Percentiles rank a stretch among this genome's conserved stretches.
phyloP scores from a whole-genome alignment of 345 rosid species.

The Barbarea vulgaris region DNA sequence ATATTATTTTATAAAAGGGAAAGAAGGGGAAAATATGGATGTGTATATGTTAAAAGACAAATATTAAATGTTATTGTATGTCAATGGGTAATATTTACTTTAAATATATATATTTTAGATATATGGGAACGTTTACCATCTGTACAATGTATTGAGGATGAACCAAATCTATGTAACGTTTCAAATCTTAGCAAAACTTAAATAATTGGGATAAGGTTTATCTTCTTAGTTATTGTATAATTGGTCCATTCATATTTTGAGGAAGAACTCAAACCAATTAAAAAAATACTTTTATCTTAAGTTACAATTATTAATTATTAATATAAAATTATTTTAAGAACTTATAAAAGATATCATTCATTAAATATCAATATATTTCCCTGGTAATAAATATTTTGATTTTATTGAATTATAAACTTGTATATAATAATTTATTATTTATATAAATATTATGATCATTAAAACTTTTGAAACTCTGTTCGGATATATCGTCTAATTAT shows the following conservation, averaged over 20 bases:
- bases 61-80: not conserved
- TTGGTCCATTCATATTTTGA: not conserved
- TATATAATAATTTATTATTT: no score
- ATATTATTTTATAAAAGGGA: not conserved
- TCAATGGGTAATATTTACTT: not conserved
- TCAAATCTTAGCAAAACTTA: not conserved
- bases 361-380: no score
- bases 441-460: no score
- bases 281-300: no score
- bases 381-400: no score
- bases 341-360: no score
- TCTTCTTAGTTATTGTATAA: not conserved
- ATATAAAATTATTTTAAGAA: no score
- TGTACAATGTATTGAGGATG: slow-evolving; percentile 1
- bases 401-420: no score
- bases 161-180: slow-evolving; percentile 1
- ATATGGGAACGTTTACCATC: not conserved
- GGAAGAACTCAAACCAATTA: not conserved
- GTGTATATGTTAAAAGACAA: slow-evolving; percentile 14
- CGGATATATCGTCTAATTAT: no score
- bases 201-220: not conserved
- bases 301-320: no score
- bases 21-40: not conserved
- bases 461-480: no score
- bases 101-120: not conserved